Conservation (phyloP, 192 early-diverging fungal species). For the Linnemannia elongata region DNA sequence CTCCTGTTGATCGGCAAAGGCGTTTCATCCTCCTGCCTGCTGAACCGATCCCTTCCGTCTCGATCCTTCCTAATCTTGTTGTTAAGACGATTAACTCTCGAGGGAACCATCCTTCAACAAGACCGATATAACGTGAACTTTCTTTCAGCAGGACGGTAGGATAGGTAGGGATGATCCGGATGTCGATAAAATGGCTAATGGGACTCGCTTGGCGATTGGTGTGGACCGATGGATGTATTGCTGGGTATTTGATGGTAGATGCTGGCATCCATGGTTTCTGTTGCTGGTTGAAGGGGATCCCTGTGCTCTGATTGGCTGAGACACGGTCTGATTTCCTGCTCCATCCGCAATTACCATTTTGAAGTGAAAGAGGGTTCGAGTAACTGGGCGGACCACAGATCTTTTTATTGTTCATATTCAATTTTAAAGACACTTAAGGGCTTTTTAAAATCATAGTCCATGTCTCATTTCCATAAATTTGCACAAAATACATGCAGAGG, state of each 20-base stretch:
- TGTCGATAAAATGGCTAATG: neutral
- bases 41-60: neutral
- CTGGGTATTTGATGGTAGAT: constrained; percentile 3
- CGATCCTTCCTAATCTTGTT: neutral
- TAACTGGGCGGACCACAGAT: neutral
- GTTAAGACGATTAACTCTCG: neutral
- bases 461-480: too few species aligned
- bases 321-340: constrained; percentile 6
- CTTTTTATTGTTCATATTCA: constrained; percentile 3
- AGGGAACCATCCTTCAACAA: neutral
- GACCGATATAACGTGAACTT: neutral
- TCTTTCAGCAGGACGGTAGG: constrained; percentile 13
- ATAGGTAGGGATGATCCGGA: neutral
- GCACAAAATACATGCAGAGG: too few species aligned
- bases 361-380: constrained; percentile 51
- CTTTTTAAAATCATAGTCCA: neutral
- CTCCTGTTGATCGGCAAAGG: neutral
- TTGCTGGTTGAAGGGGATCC: constrained; percentile 6
- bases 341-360: constrained; percentile 38
- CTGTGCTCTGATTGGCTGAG: constrained; percentile 32
- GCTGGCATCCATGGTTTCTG: constrained; percentile 7
- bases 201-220: neutral
- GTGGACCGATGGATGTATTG: constrained; percentile 18
- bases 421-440: neutral
- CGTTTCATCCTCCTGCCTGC: neutral